phyloP scores from a whole-genome alignment of 2,329 filamentous ascomycete genomes.

The Fusarium protoensiforme region DNA sequence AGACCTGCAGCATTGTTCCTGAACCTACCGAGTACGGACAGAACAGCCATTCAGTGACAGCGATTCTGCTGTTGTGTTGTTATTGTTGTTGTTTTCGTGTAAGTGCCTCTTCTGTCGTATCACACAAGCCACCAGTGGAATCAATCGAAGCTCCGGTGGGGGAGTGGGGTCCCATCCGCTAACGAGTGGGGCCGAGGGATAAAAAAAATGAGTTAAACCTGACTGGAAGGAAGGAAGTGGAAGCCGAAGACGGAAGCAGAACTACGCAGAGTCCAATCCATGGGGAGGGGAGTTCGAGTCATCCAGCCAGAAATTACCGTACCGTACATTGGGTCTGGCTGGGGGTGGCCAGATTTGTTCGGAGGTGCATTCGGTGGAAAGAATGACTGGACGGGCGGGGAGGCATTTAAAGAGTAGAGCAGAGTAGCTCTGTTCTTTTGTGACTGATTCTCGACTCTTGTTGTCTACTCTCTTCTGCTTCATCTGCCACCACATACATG shows the following conservation, averaged over 20 bases:
- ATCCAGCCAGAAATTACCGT: constrained; percentile 11
- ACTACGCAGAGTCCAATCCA: background rate
- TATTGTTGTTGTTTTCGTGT: constrained; percentile 12
- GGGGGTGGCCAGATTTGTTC: constrained; percentile 1
- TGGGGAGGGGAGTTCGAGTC: constrained; percentile 29
- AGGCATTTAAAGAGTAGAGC: background rate
- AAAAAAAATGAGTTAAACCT: background rate
- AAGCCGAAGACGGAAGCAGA: constrained; percentile 41
- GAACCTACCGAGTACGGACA: background rate
- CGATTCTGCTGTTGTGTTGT: background rate
- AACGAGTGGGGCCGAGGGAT: constrained; percentile 11
- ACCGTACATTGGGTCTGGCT: constrained; percentile 16
- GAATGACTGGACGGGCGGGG: background rate
- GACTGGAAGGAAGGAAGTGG: background rate
- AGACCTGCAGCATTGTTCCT: background rate
- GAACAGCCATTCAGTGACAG: background rate
- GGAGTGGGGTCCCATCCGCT: constrained; percentile 7
- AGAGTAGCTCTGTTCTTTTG: background rate
- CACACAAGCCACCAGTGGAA: background rate
- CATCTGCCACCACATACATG: background rate
- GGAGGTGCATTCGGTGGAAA: constrained; percentile 23
- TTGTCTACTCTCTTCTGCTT: background rate
- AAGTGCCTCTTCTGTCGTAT: constrained; percentile 8
- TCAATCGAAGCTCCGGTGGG: constrained; percentile 8
- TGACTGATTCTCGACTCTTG: background rate